phyloP scores from a whole-genome alignment of 2,329 filamentous ascomycete genomes.

The Trematosphaeria pertusa region DNA sequence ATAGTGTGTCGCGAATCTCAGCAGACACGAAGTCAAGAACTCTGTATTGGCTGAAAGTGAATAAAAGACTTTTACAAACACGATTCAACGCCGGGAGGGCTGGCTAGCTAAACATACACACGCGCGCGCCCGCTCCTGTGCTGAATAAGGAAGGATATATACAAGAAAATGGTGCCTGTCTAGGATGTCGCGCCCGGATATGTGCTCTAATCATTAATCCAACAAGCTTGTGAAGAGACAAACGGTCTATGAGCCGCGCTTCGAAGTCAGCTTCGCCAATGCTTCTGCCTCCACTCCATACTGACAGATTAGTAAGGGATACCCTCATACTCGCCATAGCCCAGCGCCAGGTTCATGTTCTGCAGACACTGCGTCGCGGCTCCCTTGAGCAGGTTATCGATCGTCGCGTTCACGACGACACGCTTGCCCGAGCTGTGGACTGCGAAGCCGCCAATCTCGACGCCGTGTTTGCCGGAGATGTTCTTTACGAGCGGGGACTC shows the following conservation, averaged over 20 bases:
- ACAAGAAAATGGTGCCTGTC: background rate
- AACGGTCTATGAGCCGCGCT: too few species aligned
- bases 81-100: too few species aligned
- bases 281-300: too few species aligned
- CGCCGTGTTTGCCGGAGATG: constrained; percentile 83
- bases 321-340: constrained; percentile 87
- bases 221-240: too few species aligned
- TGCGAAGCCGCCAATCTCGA: constrained; percentile 96
- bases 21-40: too few species aligned
- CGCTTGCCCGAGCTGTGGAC: constrained; percentile 88
- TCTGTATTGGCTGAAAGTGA: too few species aligned
- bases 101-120: too few species aligned
- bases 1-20: too few species aligned
- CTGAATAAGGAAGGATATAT: background rate
- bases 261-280: too few species aligned
- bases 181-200: background rate
- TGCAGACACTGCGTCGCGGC: constrained; percentile 92
- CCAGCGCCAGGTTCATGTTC: constrained; percentile 93
- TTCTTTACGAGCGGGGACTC: constrained; percentile 86
- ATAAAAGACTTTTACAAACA: too few species aligned
- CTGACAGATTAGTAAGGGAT: constrained; percentile 63
- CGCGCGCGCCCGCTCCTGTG: too few species aligned
- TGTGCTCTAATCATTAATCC: background rate
- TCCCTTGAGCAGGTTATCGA: constrained; percentile 93
- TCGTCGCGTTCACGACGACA: constrained; percentile 91